Percentiles rank a stretch among this genome's conserved stretches.
Evolutionary conservation across 306 rosid species (phyloP).

Genomic region (Sophora flavescens): DNA sequence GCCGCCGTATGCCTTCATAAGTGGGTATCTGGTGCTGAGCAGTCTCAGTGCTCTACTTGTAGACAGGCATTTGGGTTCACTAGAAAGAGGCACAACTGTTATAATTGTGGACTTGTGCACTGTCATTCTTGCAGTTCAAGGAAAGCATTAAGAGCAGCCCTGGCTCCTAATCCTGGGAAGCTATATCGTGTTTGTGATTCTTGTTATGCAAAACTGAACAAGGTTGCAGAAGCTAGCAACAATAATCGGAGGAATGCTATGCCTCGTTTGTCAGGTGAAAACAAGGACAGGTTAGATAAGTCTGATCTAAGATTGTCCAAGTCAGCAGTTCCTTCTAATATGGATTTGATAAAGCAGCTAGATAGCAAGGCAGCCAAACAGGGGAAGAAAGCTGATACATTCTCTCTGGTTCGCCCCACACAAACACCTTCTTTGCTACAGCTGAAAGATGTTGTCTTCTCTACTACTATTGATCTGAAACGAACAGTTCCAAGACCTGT

Average conservation of each 20-base stretch:
- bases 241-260: conserved; percentile 69
- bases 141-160: conserved; percentile 92
- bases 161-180: conserved; percentile 91
- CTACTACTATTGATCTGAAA: conserved; percentile 79
- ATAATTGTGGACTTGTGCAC: conserved; percentile 99
- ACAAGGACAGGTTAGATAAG: conserved; percentile 92
- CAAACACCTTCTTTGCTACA: conserved; percentile 91
- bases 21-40: conserved; percentile 98
- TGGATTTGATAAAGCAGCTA: conserved; percentile 96
- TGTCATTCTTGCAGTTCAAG: conserved; percentile 98
- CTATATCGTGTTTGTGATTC: conserved; percentile 94
- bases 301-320: conserved; percentile 73
- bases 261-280: conserved; percentile 94
- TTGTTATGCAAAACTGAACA: conserved; percentile 81
- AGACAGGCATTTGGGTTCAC: conserved; percentile 99
- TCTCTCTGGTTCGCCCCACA: conserved; percentile 78
- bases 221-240: conserved; percentile 71
- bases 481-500: conserved; percentile 84
- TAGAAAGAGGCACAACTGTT: conserved; percentile 96
- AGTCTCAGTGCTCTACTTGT: conserved; percentile 97
- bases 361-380: conserved; percentile 97
- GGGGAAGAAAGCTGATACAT: conserved; percentile 91
- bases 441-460: conserved; percentile 88
- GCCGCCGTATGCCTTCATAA: conserved; percentile 97
- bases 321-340: conserved; percentile 73